phyloP scores from a whole-genome alignment of 1,284 basidiomycete genomes.

The Schizophyllum commune region DNA sequence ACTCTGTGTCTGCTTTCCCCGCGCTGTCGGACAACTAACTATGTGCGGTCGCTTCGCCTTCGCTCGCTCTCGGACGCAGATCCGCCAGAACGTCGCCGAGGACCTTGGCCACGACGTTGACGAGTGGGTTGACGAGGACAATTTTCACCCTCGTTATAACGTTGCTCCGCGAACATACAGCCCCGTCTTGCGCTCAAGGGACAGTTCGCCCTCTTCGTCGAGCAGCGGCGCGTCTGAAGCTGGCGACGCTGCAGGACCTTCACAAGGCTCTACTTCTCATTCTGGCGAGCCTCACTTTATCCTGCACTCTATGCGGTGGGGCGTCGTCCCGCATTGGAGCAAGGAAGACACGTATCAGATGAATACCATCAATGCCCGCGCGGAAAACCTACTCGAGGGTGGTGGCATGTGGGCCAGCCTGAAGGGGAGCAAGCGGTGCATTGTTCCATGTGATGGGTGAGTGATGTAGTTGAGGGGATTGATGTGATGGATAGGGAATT shows the following conservation, averaged over 20 bases:
- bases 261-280: neutral
- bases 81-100: constrained; percentile 28
- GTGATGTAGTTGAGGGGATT: constrained; percentile 14
- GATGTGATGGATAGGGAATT: too few relatives aligned
- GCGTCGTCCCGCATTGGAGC: constrained; percentile 80
- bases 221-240: constrained; percentile 5
- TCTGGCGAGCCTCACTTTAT: constrained; percentile 20
- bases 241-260: neutral
- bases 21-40: neutral
- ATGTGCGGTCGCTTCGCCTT: constrained; percentile 19
- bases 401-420: constrained; percentile 77
- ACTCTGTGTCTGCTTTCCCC: too few relatives aligned
- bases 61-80: constrained; percentile 2
- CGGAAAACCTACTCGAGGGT: constrained; percentile 73
- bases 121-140: constrained; percentile 57
- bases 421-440: constrained; percentile 74
- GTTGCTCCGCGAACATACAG: constrained; percentile 65
- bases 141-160: constrained; percentile 57
- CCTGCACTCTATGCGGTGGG: constrained; percentile 85
- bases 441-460: constrained; percentile 74
- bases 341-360: constrained; percentile 65
- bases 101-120: constrained; percentile 39
- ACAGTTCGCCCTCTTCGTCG: neutral
- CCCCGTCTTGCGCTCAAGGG: constrained; percentile 51
- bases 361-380: constrained; percentile 86